These are phyloP conservation scores for Lignosus rhinocerotis DNA, from an alignment of 1,284 basidiomycete genomes.

Conservation along the genomic window DNA sequence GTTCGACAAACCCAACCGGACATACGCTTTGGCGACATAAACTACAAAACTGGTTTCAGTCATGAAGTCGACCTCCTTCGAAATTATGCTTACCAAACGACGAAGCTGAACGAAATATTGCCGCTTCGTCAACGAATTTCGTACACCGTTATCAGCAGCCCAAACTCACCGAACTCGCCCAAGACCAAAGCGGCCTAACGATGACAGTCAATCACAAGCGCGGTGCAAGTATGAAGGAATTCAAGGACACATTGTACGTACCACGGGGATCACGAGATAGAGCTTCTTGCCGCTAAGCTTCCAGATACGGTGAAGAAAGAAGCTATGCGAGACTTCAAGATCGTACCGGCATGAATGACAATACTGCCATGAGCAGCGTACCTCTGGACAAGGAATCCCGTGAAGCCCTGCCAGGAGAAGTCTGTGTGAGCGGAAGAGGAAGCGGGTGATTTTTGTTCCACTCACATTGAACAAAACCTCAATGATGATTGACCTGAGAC, in stretches of 20 bases:
- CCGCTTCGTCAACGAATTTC: background rate
- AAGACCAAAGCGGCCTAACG: constrained; percentile 42
- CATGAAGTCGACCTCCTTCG: background rate
- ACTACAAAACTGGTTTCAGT: constrained; percentile 1
- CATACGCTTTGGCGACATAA: constrained; percentile 23
- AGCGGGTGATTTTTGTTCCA: background rate
- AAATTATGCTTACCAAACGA: background rate
- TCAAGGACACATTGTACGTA: constrained; percentile 29
- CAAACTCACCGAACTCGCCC: constrained; percentile 46
- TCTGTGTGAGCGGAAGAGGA: background rate
- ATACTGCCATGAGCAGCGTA: constrained; percentile 21
- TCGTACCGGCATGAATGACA: background rate
- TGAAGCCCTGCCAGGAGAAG: constrained; percentile 40
- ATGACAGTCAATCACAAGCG: background rate
- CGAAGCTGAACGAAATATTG: background rate
- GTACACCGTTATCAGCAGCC: background rate
- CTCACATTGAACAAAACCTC: constrained; percentile 56
- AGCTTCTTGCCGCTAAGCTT: constrained; percentile 50
- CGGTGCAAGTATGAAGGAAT: background rate
- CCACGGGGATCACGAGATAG: constrained; percentile 40
- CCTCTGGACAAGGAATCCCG: constrained; percentile 55
- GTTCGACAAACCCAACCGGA: background rate
- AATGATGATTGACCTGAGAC: constrained; percentile 47
- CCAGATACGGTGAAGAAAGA: constrained; percentile 53
- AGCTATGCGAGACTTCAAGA: constrained; percentile 33